Percentiles rank a stretch among this genome's conserved stretches.
phyloP scores from a whole-genome alignment of 2,329 filamentous ascomycete species.

The Alternaria arborescens region DNA sequence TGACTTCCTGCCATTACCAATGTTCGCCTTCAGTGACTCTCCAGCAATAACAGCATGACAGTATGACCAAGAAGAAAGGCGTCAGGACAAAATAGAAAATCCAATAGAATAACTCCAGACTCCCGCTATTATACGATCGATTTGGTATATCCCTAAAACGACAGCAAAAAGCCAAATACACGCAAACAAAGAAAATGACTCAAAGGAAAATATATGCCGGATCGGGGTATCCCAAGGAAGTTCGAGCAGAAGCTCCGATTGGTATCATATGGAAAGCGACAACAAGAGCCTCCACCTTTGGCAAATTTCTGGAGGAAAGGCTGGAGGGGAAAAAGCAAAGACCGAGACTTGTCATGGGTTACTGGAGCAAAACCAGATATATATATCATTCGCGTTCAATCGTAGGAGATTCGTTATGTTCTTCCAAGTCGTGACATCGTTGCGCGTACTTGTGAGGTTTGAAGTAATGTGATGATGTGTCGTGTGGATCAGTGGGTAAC shows the following conservation, averaged over 20 bases:
- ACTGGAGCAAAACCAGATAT: constrained; percentile 21
- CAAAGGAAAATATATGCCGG: constrained; percentile 8
- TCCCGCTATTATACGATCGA: constrained; percentile 37
- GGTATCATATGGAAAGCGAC: constrained; percentile 43
- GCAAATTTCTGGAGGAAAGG: constrained; percentile 8
- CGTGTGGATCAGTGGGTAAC: neutral
- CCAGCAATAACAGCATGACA: constrained; percentile 4
- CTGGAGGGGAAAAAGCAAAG: constrained; percentile 5
- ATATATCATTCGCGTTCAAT: constrained; percentile 20
- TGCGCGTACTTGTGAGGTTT: constrained; percentile 8
- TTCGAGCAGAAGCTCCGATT: constrained; percentile 35
- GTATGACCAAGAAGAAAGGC: neutral
- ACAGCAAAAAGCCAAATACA: constrained; percentile 4
- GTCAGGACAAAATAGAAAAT: neutral
- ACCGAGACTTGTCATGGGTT: constrained; percentile 23
- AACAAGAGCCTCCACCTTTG: constrained; percentile 34
- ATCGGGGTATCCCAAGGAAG: constrained; percentile 21
- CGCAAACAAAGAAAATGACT: constrained; percentile 12
- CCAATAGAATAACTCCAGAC: constrained; percentile 18
- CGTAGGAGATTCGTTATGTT: constrained; percentile 30
- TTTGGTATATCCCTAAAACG: constrained; percentile 37
- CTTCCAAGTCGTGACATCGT: constrained; percentile 36
- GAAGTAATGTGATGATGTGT: constrained; percentile 13
- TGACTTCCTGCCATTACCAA: constrained; percentile 22
- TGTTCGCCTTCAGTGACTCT: neutral